Conservation (phyloP, 2,329 filamentous ascomycete species). For the Bipolaris bicolor region DNA sequence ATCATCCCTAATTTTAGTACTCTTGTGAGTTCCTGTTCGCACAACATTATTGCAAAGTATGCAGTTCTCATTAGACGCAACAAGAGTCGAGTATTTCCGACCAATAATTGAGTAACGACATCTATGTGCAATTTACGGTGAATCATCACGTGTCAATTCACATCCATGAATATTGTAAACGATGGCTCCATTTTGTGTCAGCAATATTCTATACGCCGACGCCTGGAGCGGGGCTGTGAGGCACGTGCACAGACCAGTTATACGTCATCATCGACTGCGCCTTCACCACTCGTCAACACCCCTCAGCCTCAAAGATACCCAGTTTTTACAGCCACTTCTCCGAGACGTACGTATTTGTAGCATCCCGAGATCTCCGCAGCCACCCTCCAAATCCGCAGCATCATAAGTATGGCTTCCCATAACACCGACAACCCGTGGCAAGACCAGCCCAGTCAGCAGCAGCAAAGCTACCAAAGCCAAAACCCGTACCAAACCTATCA, state of each 20-base stretch:
- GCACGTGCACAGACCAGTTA: conserved; percentile 15
- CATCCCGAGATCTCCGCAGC: background rate
- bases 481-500: conserved; percentile 33
- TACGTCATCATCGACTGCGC: conserved; percentile 27
- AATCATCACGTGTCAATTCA: no score
- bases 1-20: no score
- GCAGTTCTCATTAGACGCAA: no score
- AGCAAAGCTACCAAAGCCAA: conserved; percentile 27
- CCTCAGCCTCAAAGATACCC: conserved; percentile 21
- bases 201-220: background rate
- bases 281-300: conserved; percentile 13
- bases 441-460: conserved; percentile 27
- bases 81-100: no score
- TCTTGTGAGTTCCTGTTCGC: no score
- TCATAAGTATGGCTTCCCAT: conserved; percentile 24
- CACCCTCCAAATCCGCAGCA: background rate
- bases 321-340: conserved; percentile 12
- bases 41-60: no score
- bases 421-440: conserved; percentile 33
- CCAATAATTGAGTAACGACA: background rate
- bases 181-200: background rate
- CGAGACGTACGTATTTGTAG: background rate
- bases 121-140: no score
- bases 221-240: conserved; percentile 18
- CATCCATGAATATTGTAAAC: background rate